Conservation (phyloP, 108 stramenopile genomes). For the Nannochloropsis oceanica region DNA sequence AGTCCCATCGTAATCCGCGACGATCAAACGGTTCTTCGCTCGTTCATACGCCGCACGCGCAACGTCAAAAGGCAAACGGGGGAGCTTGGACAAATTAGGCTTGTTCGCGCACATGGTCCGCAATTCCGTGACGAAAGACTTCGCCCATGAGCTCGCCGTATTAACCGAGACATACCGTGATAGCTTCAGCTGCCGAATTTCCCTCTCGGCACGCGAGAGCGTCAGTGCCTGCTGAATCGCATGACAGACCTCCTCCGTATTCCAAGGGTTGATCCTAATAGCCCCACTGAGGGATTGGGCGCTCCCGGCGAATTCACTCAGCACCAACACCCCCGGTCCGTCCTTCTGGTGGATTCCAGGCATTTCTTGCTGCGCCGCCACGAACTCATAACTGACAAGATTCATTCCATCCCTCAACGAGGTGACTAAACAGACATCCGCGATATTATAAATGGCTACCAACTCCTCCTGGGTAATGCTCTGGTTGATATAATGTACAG, state of each 20-base stretch:
- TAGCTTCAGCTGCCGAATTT: constrained; percentile 36
- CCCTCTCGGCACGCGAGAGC: constrained; percentile 21
- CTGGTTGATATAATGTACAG: constrained; percentile 38
- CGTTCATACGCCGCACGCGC: background rate
- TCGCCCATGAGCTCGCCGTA: constrained; percentile 37
- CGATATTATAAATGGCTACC: constrained; percentile 36
- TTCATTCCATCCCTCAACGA: constrained; percentile 35
- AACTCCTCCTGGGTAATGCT: constrained; percentile 33
- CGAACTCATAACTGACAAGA: constrained; percentile 33
- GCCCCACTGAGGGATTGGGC: constrained; percentile 31
- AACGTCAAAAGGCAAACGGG: constrained; percentile 18
- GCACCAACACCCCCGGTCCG: constrained; percentile 28
- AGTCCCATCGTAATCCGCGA: constrained; percentile 34
- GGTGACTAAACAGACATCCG: constrained; percentile 31
- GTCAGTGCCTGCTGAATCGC: constrained; percentile 23
- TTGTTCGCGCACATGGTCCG: constrained; percentile 24
- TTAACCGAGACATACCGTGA: constrained; percentile 26
- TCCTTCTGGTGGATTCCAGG: background rate
- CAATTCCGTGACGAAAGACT: constrained; percentile 32
- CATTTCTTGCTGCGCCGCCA: constrained; percentile 23
- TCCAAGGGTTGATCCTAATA: constrained; percentile 32
- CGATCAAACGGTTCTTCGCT: constrained; percentile 20
- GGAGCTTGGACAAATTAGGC: constrained; percentile 28
- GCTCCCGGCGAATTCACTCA: constrained; percentile 33
- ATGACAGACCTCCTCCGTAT: constrained; percentile 23